Evolutionary conservation across 2,329 filamentous ascomycete species (phyloP), one percentile per base, ranked within the genome.

Genomic region (Diaporthe australafricana): DNA sequence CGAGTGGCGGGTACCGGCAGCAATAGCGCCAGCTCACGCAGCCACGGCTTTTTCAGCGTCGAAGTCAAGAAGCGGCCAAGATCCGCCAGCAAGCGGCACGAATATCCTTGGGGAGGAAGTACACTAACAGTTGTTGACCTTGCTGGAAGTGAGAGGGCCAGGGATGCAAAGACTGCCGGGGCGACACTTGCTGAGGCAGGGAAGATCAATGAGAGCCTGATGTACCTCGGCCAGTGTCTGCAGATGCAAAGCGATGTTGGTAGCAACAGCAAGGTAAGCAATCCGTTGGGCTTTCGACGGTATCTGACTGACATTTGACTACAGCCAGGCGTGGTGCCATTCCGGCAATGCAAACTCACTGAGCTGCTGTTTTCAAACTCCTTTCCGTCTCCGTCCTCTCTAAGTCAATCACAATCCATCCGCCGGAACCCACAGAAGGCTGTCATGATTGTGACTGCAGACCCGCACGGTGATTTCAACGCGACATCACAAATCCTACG

Each of bases 141-240:
- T 66, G 96, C 96, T 22, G 96, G 95, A 17, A 98, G 96, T 73
- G 96, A 99, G 83, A 91, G 96, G 73, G 96, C 96, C 20, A 89
- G 95, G 73, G 95, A 96, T 75, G 95, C 96, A 32, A 98, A 98
- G 86, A 98, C 96, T 0, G 93, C 95, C 0, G 96, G 96, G 16
- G 92, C 94, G 5, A 98, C 96, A 0, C 88, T 99, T 17, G 96
- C 93, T 0, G 96, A 99, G 84, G 96, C 96, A 45, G 96, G 96
- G 68, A 98, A 98, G 84, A 99, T 99, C 80, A 99, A 99, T 79
- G 95, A 98, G 82, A 97, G 94, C 79, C 85, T 99, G 79, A 99
- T 99, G 96, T 98, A 98, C 80, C 88, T 99, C 1, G 96, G 96
- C 0, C 96, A 98, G 79, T 99, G 96, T 80, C 88, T 99, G 77